Conservation (phyloP, 768 basidiomycete genomes). For the Lentinula guzmanii region DNA sequence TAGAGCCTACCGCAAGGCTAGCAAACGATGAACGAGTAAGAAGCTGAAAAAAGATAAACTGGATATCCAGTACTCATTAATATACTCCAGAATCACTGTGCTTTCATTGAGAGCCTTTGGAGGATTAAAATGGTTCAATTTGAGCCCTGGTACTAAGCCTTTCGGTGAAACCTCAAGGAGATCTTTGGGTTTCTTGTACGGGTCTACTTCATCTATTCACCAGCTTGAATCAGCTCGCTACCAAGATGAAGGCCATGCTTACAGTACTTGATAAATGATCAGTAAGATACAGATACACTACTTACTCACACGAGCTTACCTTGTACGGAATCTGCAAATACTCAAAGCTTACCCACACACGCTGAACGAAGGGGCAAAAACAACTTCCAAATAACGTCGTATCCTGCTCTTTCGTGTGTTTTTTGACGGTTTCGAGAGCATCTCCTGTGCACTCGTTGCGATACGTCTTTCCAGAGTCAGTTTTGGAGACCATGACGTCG, state of each 20-base stretch:
- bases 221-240: neutral
- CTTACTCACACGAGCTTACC: conserved; percentile 23
- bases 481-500: neutral
- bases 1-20: conserved; percentile 46
- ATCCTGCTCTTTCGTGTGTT: conserved; percentile 39
- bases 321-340: conserved; percentile 66
- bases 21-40: neutral
- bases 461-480: conserved; percentile 34
- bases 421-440: conserved; percentile 52
- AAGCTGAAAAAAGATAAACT: conserved; percentile 2
- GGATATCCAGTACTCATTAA: conserved; percentile 53
- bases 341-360: conserved; percentile 75
- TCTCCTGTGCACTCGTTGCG: conserved; percentile 36
- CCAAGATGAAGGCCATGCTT: conserved; percentile 8
- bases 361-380: conserved; percentile 80
- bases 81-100: conserved; percentile 70
- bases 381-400: conserved; percentile 68
- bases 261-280: conserved; percentile 30
- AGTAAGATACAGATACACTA: neutral
- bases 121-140: conserved; percentile 45
- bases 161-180: conserved; percentile 79
- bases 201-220: conserved; percentile 66
- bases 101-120: conserved; percentile 72
- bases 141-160: conserved; percentile 71
- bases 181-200: conserved; percentile 76